These are phyloP conservation scores for Colletotrichum sublineola DNA, from an alignment of 2,329 filamentous ascomycete species.

Conservation along the genomic window DNA sequence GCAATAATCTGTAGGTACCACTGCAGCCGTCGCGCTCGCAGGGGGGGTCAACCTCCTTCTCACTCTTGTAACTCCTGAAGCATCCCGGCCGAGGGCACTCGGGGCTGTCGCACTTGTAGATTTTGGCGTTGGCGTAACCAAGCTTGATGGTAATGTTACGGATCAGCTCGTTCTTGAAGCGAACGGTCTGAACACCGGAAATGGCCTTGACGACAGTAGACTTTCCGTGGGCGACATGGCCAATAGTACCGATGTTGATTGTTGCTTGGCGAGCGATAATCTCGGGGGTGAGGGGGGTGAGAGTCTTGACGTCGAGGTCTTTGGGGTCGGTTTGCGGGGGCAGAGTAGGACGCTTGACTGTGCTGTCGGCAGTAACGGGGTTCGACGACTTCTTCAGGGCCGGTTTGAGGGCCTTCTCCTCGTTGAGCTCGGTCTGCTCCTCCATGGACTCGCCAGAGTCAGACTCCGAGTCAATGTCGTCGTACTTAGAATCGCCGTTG, in stretches of 20 bases:
- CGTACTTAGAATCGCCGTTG: conserved; percentile 73
- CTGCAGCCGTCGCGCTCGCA: conserved; percentile 94
- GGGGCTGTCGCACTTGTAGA: conserved; percentile 96
- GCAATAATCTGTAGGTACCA: conserved; percentile 88
- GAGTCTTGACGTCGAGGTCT: conserved; percentile 83
- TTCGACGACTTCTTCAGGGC: conserved; percentile 80
- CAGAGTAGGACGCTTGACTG: conserved; percentile 65
- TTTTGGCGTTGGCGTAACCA: conserved; percentile 98
- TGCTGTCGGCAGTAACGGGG: conserved; percentile 63
- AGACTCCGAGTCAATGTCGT: conserved; percentile 81
- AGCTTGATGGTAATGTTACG: conserved; percentile 99
- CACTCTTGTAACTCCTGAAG: conserved; percentile 97
- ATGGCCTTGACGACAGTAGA: conserved; percentile 99
- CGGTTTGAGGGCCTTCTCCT: conserved; percentile 82
- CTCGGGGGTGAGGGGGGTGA: conserved; percentile 91
- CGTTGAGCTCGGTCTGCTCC: conserved; percentile 61
- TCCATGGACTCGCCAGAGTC: conserved; percentile 75
- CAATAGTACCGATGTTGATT: conserved; percentile 99
- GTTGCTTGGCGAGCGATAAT: conserved; percentile 98
- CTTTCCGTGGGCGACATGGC: conserved; percentile 98
- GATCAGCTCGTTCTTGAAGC: conserved; percentile 99
- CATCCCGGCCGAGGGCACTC: conserved; percentile 94
- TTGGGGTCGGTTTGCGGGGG: conserved; percentile 95
- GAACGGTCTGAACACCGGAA: conserved; percentile 97
- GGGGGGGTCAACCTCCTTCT: conserved; percentile 97